Base-by-base conservation (phyloP, 768 basidiomycete species). In the Kwoniella sp. region DNA sequence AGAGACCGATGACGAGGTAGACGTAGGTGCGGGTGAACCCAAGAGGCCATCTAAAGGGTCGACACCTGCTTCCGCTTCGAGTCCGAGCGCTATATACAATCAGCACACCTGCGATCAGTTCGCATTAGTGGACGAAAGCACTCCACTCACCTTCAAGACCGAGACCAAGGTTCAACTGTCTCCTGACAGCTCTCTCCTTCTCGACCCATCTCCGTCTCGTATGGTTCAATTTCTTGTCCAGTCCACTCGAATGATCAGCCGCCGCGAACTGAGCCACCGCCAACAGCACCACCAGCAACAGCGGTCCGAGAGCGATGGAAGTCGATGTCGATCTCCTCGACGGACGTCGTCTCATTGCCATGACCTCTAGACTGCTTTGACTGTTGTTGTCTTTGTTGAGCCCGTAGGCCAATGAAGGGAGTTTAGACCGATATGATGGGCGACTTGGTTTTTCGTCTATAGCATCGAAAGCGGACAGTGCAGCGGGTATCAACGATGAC, bases 371-470 rank as follows among this genome's bases (percentile, higher is more conserved):
- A 45, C 41, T 45, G 41, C 41, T 45, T 8, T 45, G 41, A 17
- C 11, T 45, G 41, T 45, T 17, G 41, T 9, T 45, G 41, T 45
- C 15, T 20, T 45, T 45, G 8, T 45, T 45, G 17, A 7, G 41
- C 41, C 41, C 41, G 41, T 45, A 45, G 41, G 41, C 41, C 15
- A 17, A 45, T 45, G 15, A 45, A 45, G 41, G 41, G 41, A 11
- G 20, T 45, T 45, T 45, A 45, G 41, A 45, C 41, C 41, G 41
- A 45, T 45, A 45, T 45, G 41, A 45, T 45, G 41, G 41, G 41
- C 41, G 41, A 45, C 41, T 17, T 34, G 34, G 34, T 13, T 34
- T 34, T 17, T 45, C 41, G 41, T 45, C 17, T 45, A 45, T 45
- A 17, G 41, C 41, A 45, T 45, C 41, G 41, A 45, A 45, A 20